Percentiles rank a stretch among this genome's conserved stretches.
These are phyloP conservation scores for Claviceps spartinae DNA, from an alignment of 2,329 filamentous ascomycete species.

Conservation along the genomic window DNA sequence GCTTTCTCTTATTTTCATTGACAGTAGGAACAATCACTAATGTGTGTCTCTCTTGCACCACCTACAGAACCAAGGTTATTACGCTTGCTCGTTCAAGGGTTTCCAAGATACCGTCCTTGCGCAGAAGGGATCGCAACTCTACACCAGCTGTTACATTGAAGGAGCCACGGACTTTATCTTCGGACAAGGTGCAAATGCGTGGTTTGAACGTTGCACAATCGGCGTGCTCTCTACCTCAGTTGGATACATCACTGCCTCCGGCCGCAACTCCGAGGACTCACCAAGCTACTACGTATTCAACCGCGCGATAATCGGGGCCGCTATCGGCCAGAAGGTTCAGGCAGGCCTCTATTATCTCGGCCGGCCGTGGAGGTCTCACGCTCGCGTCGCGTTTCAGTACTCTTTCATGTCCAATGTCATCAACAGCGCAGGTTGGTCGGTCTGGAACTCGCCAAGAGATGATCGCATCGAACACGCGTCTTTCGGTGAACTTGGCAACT, in stretches of 20 bases:
- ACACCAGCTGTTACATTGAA: conserved; percentile 27
- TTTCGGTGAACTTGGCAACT: neutral
- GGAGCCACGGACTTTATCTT: conserved; percentile 31
- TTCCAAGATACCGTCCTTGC: conserved; percentile 37
- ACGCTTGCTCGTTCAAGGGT: conserved; percentile 30
- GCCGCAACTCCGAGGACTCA: neutral
- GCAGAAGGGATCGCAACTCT: conserved; percentile 32
- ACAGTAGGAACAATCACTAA: neutral
- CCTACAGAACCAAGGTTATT: conserved; percentile 24
- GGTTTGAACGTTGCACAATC: conserved; percentile 25
- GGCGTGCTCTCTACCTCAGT: neutral
- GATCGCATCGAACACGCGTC: neutral
- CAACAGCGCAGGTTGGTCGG: neutral
- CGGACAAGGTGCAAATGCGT: conserved; percentile 25
- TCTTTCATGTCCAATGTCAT: neutral
- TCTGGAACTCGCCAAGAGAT: neutral
- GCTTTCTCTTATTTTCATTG: neutral
- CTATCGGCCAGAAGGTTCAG: neutral
- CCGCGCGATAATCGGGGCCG: neutral
- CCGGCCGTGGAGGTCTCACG: neutral
- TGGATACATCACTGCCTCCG: neutral
- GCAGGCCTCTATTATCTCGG: neutral
- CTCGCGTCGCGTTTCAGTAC: neutral
- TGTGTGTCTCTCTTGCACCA: no score
- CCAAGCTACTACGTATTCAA: neutral